A percentile compares a stretch with the other conserved stretches of the same genome.
Conservation (phyloP, 805 yeast genomes). For the Starmerella sp. region DNA sequence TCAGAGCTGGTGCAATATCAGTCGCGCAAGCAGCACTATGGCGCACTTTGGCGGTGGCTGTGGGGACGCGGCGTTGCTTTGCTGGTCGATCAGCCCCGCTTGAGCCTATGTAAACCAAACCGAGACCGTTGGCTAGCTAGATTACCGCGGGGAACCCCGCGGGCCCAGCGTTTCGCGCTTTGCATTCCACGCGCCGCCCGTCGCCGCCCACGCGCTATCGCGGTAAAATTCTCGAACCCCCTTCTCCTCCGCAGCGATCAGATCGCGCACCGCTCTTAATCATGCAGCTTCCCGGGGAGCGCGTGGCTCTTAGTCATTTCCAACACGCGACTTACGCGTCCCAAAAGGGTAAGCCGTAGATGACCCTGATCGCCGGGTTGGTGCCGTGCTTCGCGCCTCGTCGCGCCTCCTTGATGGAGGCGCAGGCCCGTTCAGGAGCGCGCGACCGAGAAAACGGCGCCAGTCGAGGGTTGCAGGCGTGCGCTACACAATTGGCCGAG, state of each 20-base stretch:
- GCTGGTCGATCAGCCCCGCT: neutral
- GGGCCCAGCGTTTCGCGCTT: neutral
- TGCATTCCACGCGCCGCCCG: neutral
- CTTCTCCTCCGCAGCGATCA: neutral
- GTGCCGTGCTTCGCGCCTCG: slow-evolving; percentile 1
- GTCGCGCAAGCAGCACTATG: neutral
- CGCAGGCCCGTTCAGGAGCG: too few relatives aligned
- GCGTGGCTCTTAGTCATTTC: neutral
- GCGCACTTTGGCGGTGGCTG: neutral
- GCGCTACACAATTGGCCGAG: too few relatives aligned
- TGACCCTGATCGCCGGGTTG: neutral
- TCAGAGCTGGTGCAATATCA: neutral
- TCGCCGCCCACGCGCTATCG: neutral
- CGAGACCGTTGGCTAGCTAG: too few relatives aligned
- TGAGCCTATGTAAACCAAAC: too few relatives aligned
- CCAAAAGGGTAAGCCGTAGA: neutral
- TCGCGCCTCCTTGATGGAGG: neutral
- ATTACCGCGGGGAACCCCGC: too few relatives aligned
- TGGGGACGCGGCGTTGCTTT: neutral
- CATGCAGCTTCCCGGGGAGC: neutral
- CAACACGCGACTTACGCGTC: slow-evolving; percentile 1
- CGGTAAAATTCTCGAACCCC: neutral
- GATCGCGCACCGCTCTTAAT: neutral
- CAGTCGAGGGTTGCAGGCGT: too few relatives aligned
- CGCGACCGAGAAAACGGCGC: too few relatives aligned